phyloP scores from a whole-genome alignment of 352 stramenopile genomes.

The Globisporangium echinulatum region DNA sequence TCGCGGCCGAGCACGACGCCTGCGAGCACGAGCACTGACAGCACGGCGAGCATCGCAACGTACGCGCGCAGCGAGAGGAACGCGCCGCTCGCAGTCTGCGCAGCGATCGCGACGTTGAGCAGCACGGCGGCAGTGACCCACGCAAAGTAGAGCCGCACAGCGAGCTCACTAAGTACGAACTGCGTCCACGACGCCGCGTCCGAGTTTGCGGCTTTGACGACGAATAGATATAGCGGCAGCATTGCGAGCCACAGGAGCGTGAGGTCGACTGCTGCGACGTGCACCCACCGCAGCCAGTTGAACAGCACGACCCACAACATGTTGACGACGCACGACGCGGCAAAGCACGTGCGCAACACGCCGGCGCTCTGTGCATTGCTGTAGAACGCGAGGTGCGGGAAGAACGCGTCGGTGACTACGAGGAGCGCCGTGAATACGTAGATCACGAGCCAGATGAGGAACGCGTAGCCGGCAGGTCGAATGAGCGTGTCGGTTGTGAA shows the following conservation, averaged over 20 bases:
- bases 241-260: constrained; percentile 51
- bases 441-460: constrained; percentile 22
- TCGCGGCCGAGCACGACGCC: constrained; percentile 41
- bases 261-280: constrained; percentile 33
- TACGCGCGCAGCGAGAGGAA: constrained; percentile 38
- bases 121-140: constrained; percentile 46
- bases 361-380: constrained; percentile 1
- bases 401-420: constrained; percentile 16
- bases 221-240: constrained; percentile 56
- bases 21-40: constrained; percentile 31
- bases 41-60: constrained; percentile 32
- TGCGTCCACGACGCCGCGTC: constrained; percentile 35
- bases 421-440: constrained; percentile 16
- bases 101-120: constrained; percentile 47
- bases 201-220: constrained; percentile 27
- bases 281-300: constrained; percentile 24
- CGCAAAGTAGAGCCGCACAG: constrained; percentile 59
- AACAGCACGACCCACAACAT: constrained; percentile 16
- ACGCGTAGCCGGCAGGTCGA: constrained; percentile 11
- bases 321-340: constrained; percentile 12
- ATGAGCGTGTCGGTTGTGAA: constrained; percentile 7
- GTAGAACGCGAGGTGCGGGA: constrained; percentile 13
- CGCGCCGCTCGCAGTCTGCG: constrained; percentile 25
- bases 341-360: constrained; percentile 15
- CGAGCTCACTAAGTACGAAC: constrained; percentile 52